Percentiles rank a stretch among this genome's conserved stretches.
Conservation (phyloP, 345 rosid species). For the Salix exigua region DNA sequence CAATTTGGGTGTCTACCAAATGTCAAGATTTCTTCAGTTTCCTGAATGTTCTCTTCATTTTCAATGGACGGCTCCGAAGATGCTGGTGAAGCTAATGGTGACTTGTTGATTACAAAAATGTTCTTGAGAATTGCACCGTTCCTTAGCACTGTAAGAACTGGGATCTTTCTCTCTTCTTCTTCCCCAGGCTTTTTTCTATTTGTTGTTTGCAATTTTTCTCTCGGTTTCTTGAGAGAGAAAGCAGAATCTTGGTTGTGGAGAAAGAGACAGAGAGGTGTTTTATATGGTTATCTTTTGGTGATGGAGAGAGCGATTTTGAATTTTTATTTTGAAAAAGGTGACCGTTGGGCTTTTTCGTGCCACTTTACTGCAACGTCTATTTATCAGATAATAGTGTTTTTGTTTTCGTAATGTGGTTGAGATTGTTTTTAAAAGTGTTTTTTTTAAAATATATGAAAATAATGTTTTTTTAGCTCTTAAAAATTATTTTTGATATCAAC, state of each 20-base stretch:
- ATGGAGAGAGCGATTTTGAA: too few species aligned
- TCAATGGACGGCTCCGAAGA: constrained; percentile 3
- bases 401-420: too few species aligned
- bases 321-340: too few species aligned
- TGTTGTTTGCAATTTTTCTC: constrained; percentile 26
- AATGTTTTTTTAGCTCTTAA: too few species aligned
- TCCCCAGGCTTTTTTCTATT: constrained; percentile 13
- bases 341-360: too few species aligned
- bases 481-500: too few species aligned
- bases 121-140: constrained; percentile 80
- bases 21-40: constrained; percentile 51
- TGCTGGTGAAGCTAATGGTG: constrained; percentile 9
- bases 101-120: constrained; percentile 61
- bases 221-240: not conserved
- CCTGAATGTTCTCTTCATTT: constrained; percentile 20
- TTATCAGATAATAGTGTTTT: not conserved
- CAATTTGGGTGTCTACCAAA: constrained; percentile 87
- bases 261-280: too few species aligned
- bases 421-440: too few species aligned
- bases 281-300: too few species aligned
- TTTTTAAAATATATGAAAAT: too few species aligned
- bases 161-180: constrained; percentile 37
- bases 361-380: constrained; percentile 19
- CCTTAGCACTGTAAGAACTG: constrained; percentile 72
- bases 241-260: not conserved